A percentile compares a stretch with the other conserved stretches of the same genome.
phyloP scores from a whole-genome alignment of 148 eudicot species.

The Vaccinium macrocarpon region DNA sequence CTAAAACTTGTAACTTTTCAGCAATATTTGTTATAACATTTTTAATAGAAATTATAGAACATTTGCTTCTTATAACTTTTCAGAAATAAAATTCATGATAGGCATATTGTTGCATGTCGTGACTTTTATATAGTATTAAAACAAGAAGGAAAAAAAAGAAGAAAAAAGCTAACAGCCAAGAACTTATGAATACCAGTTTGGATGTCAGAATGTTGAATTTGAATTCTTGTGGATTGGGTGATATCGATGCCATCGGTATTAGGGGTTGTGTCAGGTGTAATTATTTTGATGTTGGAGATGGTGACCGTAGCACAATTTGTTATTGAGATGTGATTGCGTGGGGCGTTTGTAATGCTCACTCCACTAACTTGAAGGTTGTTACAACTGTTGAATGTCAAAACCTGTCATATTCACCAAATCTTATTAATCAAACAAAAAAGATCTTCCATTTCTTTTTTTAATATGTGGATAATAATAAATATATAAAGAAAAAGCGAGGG shows the following conservation, averaged over 20 bases:
- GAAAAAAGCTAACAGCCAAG: not conserved
- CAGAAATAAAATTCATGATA: too few relatives aligned
- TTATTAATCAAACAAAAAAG: not conserved
- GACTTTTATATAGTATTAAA: too few relatives aligned
- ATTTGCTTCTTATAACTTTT: too few relatives aligned
- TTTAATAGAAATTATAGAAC: too few relatives aligned
- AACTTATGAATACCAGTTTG: not conserved
- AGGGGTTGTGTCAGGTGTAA: not conserved
- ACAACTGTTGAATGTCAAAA: not conserved
- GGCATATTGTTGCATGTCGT: too few relatives aligned
- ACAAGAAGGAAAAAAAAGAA: too few relatives aligned
- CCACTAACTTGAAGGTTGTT: not conserved
- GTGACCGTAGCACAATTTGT: not conserved
- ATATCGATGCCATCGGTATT: constrained; percentile 4
- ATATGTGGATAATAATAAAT: too few relatives aligned
- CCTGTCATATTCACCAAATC: not conserved
- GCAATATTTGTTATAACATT: too few relatives aligned
- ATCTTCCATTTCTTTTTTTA: too few relatives aligned
- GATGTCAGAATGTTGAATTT: not conserved
- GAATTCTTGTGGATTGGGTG: not conserved
- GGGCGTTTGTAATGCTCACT: not conserved
- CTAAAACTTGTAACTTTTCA: too few relatives aligned
- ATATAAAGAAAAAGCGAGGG: too few relatives aligned
- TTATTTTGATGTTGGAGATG: not conserved
- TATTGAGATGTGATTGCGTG: not conserved